Conservation (phyloP, 2,329 filamentous ascomycete genomes). For the Bipolaris gigantea region DNA sequence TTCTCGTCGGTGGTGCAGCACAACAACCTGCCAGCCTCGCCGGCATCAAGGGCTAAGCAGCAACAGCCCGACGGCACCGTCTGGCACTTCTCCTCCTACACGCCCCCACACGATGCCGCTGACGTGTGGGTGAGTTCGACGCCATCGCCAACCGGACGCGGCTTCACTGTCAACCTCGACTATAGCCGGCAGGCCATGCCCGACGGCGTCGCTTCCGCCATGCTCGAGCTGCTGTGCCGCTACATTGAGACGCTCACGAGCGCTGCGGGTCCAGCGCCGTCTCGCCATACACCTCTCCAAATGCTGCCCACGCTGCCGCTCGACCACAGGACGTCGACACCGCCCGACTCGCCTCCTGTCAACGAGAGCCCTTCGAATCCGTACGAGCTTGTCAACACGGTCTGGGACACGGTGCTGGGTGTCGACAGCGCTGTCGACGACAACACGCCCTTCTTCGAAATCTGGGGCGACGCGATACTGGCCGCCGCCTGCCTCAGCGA, state of each 20-base stretch:
- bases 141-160: background rate
- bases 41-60: background rate
- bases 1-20: slow-evolving; percentile 6
- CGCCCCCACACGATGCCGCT: background rate
- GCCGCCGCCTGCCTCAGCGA: background rate
- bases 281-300: background rate
- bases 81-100: background rate
- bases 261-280: background rate
- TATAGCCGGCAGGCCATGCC: background rate
- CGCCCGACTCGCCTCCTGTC: background rate
- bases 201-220: background rate
- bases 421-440: background rate
- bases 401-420: background rate
- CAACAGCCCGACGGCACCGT: background rate
- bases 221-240: background rate
- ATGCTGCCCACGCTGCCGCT: background rate
- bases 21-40: background rate
- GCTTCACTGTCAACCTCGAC: background rate
- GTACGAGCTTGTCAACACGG: background rate
- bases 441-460: background rate
- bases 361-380: background rate
- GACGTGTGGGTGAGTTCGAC: background rate
- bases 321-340: background rate
- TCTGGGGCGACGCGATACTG: background rate
- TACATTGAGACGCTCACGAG: background rate